Conservation (phyloP, 1,284 basidiomycete genomes). For the Papiliotrema laurentii region DNA sequence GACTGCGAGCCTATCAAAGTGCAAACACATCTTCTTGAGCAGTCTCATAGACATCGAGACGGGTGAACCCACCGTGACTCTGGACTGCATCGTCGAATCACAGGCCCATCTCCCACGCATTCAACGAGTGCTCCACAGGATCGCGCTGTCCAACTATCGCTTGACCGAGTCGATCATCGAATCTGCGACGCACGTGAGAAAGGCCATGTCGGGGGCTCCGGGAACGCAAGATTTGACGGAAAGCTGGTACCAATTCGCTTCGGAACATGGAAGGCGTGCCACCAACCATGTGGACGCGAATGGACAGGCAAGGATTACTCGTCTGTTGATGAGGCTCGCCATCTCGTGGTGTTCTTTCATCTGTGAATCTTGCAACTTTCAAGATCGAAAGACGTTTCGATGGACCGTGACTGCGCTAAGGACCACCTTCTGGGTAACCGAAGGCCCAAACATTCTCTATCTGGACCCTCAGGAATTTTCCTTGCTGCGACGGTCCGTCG, state of each 20-base stretch:
- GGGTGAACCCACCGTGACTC: slow-evolving; percentile 36
- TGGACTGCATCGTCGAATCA: slow-evolving; percentile 66
- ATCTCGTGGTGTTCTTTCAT: slow-evolving; percentile 99
- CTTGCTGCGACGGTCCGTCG: slow-evolving; percentile 84
- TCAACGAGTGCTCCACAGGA: slow-evolving; percentile 85
- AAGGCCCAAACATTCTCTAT: slow-evolving; percentile 83
- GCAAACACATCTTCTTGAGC: slow-evolving; percentile 73
- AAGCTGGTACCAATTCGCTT: slow-evolving; percentile 96
- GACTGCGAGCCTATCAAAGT: slow-evolving; percentile 64
- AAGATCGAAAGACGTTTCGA: slow-evolving; percentile 93
- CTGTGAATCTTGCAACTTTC: slow-evolving; percentile 94
- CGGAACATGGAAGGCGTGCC: slow-evolving; percentile 79
- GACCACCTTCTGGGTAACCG: slow-evolving; percentile 85
- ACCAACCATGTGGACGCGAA: slow-evolving; percentile 78
- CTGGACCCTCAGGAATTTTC: slow-evolving; percentile 85
- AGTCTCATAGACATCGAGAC: slow-evolving; percentile 54
- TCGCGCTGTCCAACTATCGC: slow-evolving; percentile 79
- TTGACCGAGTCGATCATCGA: slow-evolving; percentile 90
- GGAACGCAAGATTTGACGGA: slow-evolving; percentile 84
- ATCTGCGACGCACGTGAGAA: slow-evolving; percentile 77
- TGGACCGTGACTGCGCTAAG: slow-evolving; percentile 98
- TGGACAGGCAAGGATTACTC: slow-evolving; percentile 70
- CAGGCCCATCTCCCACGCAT: slow-evolving; percentile 89
- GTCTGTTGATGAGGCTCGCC: slow-evolving; percentile 75
- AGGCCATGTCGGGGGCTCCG: slow-evolving; percentile 57